Evolutionary conservation across 768 basidiomycete species (phyloP).

Genomic region (Pisolithus microcarpus): DNA sequence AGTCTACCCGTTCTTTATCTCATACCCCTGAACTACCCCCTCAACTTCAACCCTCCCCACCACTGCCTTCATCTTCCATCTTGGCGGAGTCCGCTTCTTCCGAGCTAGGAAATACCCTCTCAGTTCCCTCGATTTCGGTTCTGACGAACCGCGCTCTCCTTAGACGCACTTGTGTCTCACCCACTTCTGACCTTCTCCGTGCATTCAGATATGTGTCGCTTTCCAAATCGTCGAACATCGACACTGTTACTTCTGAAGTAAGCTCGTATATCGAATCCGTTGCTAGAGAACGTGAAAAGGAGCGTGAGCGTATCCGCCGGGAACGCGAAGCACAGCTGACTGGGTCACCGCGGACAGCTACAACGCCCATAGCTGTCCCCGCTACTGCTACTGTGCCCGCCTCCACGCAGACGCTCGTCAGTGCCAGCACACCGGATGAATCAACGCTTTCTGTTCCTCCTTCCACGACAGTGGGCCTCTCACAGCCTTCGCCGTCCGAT

Average conservation of each 20-base stretch:
- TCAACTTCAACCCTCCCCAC: conserved; percentile 51
- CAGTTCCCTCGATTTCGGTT: conserved; percentile 5
- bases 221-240: conserved; percentile 43
- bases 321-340: conserved; percentile 47
- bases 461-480: conserved; percentile 9
- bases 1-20: conserved; percentile 35
- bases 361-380: conserved; percentile 17
- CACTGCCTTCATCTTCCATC: conserved; percentile 31
- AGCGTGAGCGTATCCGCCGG: conserved; percentile 63
- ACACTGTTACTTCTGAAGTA: conserved; percentile 51
- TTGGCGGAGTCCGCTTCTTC: conserved; percentile 16
- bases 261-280: conserved; percentile 69
- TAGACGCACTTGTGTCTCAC: conserved; percentile 27
- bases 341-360: conserved; percentile 18
- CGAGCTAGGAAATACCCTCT: conserved; percentile 1
- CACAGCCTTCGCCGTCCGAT: conserved; percentile 7
- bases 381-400: conserved; percentile 8
- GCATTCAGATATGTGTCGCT: conserved; percentile 47
- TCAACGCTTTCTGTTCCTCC: conserved; percentile 15
- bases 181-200: conserved; percentile 33
- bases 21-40: conserved; percentile 59
- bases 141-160: conserved; percentile 24
- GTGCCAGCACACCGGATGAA: conserved; percentile 9
- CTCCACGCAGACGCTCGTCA: conserved; percentile 3
- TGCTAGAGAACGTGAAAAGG: conserved; percentile 68